phyloP scores from a whole-genome alignment of 2,329 filamentous ascomycete species.

The Uncinocarpus reesii region DNA sequence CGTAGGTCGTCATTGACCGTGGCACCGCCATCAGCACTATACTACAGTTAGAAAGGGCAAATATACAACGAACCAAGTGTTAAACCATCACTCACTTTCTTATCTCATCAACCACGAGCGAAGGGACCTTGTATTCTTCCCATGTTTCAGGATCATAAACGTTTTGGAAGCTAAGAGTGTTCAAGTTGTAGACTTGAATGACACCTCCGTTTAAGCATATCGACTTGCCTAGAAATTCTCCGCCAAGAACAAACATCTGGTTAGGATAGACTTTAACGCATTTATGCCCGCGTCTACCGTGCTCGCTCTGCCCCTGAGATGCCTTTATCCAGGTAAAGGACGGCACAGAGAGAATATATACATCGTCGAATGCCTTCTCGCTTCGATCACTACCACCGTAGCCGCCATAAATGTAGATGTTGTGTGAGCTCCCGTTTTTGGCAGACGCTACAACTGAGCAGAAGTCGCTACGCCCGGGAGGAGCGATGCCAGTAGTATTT shows the following conservation, averaged over 20 bases:
- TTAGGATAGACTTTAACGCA: slow-evolving; percentile 41
- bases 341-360: slow-evolving; percentile 29
- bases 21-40: slow-evolving; percentile 27
- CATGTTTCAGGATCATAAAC: slow-evolving; percentile 25
- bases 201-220: slow-evolving; percentile 44
- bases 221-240: slow-evolving; percentile 15
- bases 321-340: slow-evolving; percentile 28
- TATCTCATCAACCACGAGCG: slow-evolving; percentile 24
- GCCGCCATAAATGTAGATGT: slow-evolving; percentile 30
- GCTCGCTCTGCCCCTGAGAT: slow-evolving; percentile 16
- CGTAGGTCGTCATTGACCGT: slow-evolving; percentile 35
- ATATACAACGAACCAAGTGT: not conserved
- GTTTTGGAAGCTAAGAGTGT: slow-evolving; percentile 26
- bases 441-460: slow-evolving; percentile 35
- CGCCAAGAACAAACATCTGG: slow-evolving; percentile 34
- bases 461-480: slow-evolving; percentile 30
- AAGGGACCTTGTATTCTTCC: slow-evolving; percentile 26
- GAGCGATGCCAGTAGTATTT: slow-evolving; percentile 32
- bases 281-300: slow-evolving; percentile 25
- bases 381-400: slow-evolving; percentile 21
- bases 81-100: slow-evolving; percentile 23
- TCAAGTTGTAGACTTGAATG: slow-evolving; percentile 42
- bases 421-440: slow-evolving; percentile 29
- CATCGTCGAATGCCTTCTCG: slow-evolving; percentile 24
- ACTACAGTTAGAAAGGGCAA: slow-evolving; percentile 8